Evolutionary conservation across 306 rosid species (phyloP).

Genomic region (Cucurbita ficifolia): DNA sequence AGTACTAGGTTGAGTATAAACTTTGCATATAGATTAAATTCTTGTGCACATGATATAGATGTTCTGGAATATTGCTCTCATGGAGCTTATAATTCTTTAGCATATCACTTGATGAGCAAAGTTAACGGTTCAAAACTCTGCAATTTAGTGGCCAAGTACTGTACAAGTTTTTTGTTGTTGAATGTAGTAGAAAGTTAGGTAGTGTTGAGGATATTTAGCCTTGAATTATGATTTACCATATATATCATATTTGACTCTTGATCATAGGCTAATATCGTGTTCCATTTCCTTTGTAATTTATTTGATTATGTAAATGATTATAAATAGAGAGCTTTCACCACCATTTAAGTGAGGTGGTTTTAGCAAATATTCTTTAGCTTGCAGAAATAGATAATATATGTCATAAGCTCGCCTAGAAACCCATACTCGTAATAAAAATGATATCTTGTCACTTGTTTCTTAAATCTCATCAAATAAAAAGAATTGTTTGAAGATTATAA

Average conservation of each 20-base stretch:
- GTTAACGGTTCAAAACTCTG: not conserved
- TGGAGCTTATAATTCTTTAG: not conserved
- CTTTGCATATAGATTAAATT: not conserved
- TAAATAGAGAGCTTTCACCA: too few relatives aligned
- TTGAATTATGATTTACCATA: too few relatives aligned
- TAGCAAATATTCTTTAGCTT: not conserved
- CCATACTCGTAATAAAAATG: not conserved
- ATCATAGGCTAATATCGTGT: too few relatives aligned
- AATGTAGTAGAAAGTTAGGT: not conserved
- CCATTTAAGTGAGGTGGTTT: too few relatives aligned
- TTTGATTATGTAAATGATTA: too few relatives aligned
- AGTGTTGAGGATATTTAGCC: too few relatives aligned
- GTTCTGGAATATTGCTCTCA: not conserved
- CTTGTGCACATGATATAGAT: not conserved
- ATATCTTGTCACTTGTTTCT: not conserved
- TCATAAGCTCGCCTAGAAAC: not conserved
- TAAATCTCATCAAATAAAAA: not conserved
- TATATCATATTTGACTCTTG: too few relatives aligned
- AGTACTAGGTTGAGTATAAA: not conserved
- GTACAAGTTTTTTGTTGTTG: not conserved
- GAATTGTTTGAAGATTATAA: not conserved
- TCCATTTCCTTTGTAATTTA: too few relatives aligned
- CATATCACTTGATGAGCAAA: not conserved
- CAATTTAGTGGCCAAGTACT: not conserved
- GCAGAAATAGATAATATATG: not conserved